Evolutionary conservation across 164 flowering plant genomes (phyloP), one percentile per base, ranked within the genome.

Genomic region (Platanus orientalis): DNA sequence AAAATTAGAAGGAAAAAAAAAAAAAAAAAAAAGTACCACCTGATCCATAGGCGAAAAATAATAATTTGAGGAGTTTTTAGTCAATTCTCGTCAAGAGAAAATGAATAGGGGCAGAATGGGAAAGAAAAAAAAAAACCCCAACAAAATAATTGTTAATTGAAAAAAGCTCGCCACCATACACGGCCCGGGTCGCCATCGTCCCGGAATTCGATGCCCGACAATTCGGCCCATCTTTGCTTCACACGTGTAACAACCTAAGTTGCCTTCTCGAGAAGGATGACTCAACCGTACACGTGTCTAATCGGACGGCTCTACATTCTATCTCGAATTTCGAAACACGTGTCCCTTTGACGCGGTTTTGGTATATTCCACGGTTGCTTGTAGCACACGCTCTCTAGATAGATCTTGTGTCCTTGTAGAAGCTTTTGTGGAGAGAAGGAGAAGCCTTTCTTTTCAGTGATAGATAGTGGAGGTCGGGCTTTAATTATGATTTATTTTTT

Each of bases 331-430:
- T 36, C 61, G 39, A 26, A 56, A 57, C 61, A 48, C 56, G 62
- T 48, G 71, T 42, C 7, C 36, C 14, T 24, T 57, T 62, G 14
- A 69, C 72, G 72, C 72, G 72, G 62, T 69, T 69, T 69, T n/a
- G 57, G 65, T 32, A 61, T 62, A 69, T 69, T 69, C 59, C 12
- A 24, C 20, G 48, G 17, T 63, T 63, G 59, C 72, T 69, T 69
- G 59, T 45, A 25, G 16, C 25, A 63, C 68, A 69, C 72, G 68
- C 64, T 57, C 64, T 58, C 62, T 6, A 48, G 71, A 54, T 6
- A 48, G 71, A 54, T 66, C 34, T 66, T 59, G 40, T 60, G 54
- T 45, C 26, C 20, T 32, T n/a, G n/a, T n/a, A 9, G 42, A 36
- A 36, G 9, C 9, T 36, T 36, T 36, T 36, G 12, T 36, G 12